Percentiles rank a stretch among this genome's conserved stretches.
phyloP scores from a whole-genome alignment of 176 grass and related monocot species.

The Bonia amplexicaulis region DNA sequence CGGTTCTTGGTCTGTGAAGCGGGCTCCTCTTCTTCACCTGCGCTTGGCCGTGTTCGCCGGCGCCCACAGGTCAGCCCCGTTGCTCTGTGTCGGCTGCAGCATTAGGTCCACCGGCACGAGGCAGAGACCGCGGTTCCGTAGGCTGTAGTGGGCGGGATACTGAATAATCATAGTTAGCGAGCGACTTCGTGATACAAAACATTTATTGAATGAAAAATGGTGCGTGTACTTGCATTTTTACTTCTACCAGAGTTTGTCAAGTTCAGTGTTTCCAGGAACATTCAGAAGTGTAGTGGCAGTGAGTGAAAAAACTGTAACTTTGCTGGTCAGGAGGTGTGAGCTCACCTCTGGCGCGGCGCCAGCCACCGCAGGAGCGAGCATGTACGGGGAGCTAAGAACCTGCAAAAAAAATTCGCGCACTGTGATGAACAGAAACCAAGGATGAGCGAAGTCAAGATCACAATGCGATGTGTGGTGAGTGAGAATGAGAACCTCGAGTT shows the following conservation, averaged over 20 bases:
- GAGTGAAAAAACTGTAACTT: background rate
- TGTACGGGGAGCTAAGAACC: constrained; percentile 88
- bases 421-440: background rate
- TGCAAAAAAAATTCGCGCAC: constrained; percentile 21
- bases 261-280: background rate
- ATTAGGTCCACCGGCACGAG: constrained; percentile 69
- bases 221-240: background rate
- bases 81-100: constrained; percentile 72
- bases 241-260: background rate
- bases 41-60: constrained; percentile 64
- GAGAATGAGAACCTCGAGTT: constrained; percentile 60
- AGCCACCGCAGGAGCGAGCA: constrained; percentile 28
- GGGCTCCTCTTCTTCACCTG: constrained; percentile 6
- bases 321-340: background rate
- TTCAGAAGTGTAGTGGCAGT: background rate
- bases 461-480: background rate
- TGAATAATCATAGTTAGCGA: constrained; percentile 10
- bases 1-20: background rate
- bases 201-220: background rate
- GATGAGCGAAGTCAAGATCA: background rate
- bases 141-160: constrained; percentile 66
- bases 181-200: background rate
- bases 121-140: constrained; percentile 81
- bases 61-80: constrained; percentile 98
- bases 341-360: constrained; percentile 59